These are phyloP conservation scores for Parmales sp. DNA, from an alignment of 108 stramenopile species.

Conservation along the genomic window DNA sequence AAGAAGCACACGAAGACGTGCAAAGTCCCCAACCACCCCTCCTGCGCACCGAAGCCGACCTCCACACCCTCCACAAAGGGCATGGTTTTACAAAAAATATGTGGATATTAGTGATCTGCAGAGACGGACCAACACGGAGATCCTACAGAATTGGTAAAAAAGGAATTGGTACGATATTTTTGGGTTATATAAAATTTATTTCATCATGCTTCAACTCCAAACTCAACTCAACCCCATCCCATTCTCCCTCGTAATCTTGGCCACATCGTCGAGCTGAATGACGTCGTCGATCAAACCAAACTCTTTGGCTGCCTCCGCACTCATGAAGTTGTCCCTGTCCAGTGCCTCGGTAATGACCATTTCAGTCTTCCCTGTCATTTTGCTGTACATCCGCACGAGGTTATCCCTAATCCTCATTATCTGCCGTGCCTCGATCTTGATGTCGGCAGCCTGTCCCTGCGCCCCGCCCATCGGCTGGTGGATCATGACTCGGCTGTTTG, in stretches of 20 bases:
- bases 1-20: no score
- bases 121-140: no score
- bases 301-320: conserved; percentile 84
- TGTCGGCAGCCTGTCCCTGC: conserved; percentile 94
- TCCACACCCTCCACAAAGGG: no score
- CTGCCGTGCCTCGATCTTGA: conserved; percentile 93
- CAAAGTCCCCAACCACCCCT: no score
- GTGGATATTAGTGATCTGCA: no score
- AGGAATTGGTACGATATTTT: no score
- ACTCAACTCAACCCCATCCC: background rate
- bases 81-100: no score
- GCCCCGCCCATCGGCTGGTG: conserved; percentile 99
- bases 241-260: conserved; percentile 10
- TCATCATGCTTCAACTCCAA: background rate
- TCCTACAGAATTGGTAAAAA: no score
- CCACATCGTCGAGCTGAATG: conserved; percentile 51
- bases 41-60: no score
- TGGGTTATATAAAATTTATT: no score
- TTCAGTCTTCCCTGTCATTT: conserved; percentile 92
- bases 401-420: conserved; percentile 96
- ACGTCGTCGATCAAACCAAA: conserved; percentile 92
- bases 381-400: conserved; percentile 90
- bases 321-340: conserved; percentile 96
- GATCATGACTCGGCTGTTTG: conserved; percentile 92
- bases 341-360: conserved; percentile 79